Evolutionary conservation across 495 filamentous ascomycete genomes (phyloP), one percentile per base, ranked within the genome.

Genomic region (Penicillium arizonense): DNA sequence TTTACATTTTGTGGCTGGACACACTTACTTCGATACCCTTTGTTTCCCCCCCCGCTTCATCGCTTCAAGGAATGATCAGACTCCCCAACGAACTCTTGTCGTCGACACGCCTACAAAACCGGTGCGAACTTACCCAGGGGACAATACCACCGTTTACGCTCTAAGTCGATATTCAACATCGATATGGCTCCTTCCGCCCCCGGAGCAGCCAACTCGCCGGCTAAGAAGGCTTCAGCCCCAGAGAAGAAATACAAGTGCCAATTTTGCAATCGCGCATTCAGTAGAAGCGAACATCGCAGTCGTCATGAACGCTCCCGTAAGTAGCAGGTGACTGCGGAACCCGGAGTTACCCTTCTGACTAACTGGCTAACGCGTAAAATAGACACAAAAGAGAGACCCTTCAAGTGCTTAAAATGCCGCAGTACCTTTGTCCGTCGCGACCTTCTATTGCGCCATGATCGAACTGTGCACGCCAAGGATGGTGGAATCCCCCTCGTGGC

Each of bases 241-340:
- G 92, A 97, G 77, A 90, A 92, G 78, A 97, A 96, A 73, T 98
- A 98, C 83, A 96, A 97, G 74, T 98, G 94, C 76, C 90, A 96
- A 80, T 98, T 96, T 74, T 98, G 94, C 79, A 90, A 88, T 72
- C 84, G 94, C 67, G 94, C 94, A 47, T 98, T 98, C 69, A 96
- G 90, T 76, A 81, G 95, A 68, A 96, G 91, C 68, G 95, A 98
- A 71, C 94, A 98, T 74, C 85, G 95, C 57, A 96, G 91, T 74
- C 80, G 94, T 76, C 94, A 98, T 75, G 94, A 98, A 72, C 81
- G 94, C 73, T 96, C 92, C 62, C 94, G 94, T 98, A 91, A 82
- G 94, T 94, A 23, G 33, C 35, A 13, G 5, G 5, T n/a, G 5
- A 28, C 3, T 34, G 16, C 16, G 47, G 13, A 34, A 16, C 20